Percentiles rank a stretch among this genome's conserved stretches.
These are phyloP conservation scores for Gossypium raimondii DNA, from an alignment of 345 rosid species.

Conservation along the genomic window DNA sequence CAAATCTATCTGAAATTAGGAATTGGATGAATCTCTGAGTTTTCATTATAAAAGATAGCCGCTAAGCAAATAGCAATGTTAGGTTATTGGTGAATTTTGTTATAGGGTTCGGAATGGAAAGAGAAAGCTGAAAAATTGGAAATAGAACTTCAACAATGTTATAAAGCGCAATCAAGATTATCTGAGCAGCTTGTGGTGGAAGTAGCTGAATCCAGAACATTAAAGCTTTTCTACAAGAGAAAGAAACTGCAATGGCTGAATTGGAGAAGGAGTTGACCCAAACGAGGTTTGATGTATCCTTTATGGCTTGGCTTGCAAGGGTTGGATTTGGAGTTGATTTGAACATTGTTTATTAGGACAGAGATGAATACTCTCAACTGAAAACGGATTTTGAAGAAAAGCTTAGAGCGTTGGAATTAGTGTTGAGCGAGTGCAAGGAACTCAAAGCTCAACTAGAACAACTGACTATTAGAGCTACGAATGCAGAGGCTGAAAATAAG, in stretches of 20 bases:
- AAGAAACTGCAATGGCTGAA: conserved; percentile 43
- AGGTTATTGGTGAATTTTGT: conserved; percentile 6
- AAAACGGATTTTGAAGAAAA: conserved; percentile 63
- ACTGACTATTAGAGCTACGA: conserved; percentile 55
- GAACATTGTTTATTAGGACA: conserved; percentile 21
- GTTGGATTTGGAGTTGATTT: neutral
- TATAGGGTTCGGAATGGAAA: conserved; percentile 91
- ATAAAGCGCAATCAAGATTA: conserved; percentile 80
- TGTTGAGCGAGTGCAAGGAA: conserved; percentile 54
- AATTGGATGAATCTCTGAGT: neutral
- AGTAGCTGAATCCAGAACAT: conserved; percentile 70
- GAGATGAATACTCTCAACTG: conserved; percentile 58
- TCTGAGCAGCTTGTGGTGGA: conserved; percentile 89
- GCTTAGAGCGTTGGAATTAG: conserved; percentile 53
- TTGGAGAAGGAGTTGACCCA: conserved; percentile 47
- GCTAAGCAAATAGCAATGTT: neutral
- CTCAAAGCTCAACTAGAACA: conserved; percentile 59
- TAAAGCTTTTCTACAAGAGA: conserved; percentile 65
- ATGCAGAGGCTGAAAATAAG: conserved; percentile 82
- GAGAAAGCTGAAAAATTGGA: conserved; percentile 81
- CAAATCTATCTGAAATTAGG: neutral
- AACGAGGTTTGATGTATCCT: conserved; percentile 36
- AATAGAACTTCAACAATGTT: conserved; percentile 80
- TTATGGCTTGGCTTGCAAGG: neutral
- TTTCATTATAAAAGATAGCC: neutral